A percentile compares a stretch with the other conserved stretches of the same genome.
Conservation (phyloP, 441 rosid species). For the Biscutella auriculata region DNA sequence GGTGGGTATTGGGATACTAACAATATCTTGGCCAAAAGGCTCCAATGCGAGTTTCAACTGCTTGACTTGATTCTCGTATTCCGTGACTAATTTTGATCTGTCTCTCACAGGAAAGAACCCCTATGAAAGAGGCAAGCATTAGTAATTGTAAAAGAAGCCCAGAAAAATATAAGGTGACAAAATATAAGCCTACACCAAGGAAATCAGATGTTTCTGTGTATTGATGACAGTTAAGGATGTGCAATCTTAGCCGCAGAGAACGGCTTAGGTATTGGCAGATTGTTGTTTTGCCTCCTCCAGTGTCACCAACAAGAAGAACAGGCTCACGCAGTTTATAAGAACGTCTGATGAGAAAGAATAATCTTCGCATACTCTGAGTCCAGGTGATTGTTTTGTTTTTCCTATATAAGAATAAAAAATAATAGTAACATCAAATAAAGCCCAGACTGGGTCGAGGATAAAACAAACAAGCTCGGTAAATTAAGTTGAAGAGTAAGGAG, state of each 20-base stretch:
- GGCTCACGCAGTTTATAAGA: conserved; percentile 88
- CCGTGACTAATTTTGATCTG: conserved; percentile 60
- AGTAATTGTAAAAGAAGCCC: conserved; percentile 6
- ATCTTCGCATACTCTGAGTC: conserved; percentile 85
- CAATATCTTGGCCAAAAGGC: conserved; percentile 30
- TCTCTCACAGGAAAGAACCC: conserved; percentile 95
- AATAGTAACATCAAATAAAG: conserved; percentile 23
- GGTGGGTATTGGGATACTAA: conserved; percentile 23
- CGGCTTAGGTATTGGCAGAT: conserved; percentile 78
- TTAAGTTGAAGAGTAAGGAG: conserved; percentile 11
- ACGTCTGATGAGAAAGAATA: conserved; percentile 66
- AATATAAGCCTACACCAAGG: conserved; percentile 65
- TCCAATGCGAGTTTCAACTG: conserved; percentile 42
- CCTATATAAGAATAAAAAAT: conserved; percentile 2
- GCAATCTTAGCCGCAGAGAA: conserved; percentile 45
- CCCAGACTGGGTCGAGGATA: conserved; percentile 11
- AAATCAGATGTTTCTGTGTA: conserved; percentile 96
- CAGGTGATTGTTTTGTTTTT: conserved; percentile 37
- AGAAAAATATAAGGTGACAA: neutral
- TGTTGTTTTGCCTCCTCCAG: conserved; percentile 99
- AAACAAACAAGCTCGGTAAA: conserved; percentile 12
- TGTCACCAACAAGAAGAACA: conserved; percentile 97
- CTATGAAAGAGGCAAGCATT: conserved; percentile 31
- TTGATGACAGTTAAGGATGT: conserved; percentile 95
- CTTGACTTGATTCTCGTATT: conserved; percentile 44